phyloP scores from a whole-genome alignment of 768 basidiomycete species.

The Mycena maculata region DNA sequence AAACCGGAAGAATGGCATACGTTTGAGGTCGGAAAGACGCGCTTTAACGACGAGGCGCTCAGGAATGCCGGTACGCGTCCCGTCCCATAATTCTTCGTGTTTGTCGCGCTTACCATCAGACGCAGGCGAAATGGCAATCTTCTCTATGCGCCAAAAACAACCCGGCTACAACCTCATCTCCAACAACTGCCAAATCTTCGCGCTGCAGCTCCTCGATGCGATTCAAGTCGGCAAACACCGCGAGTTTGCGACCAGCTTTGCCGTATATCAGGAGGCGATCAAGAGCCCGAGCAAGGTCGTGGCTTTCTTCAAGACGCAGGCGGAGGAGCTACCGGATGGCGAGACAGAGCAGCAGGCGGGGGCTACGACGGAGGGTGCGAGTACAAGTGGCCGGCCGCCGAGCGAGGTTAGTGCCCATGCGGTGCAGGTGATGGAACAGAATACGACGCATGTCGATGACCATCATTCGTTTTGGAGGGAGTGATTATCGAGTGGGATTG shows the following conservation, averaged over 20 bases:
- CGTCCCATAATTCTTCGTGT: background rate
- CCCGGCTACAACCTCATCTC: slow-evolving; percentile 31
- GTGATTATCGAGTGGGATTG: background rate
- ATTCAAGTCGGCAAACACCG: slow-evolving; percentile 27
- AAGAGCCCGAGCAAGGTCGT: slow-evolving; percentile 17
- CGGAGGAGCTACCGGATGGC: slow-evolving; percentile 20
- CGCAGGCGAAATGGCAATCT: slow-evolving; percentile 28
- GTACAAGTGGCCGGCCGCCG: slow-evolving; percentile 11
- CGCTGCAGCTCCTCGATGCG: slow-evolving; percentile 21
- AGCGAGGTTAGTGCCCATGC: slow-evolving; percentile 14
- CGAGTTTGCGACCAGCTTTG: slow-evolving; percentile 24
- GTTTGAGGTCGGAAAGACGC: slow-evolving; percentile 26
- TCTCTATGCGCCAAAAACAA: slow-evolving; percentile 20
- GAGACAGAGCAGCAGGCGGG: slow-evolving; percentile 18
- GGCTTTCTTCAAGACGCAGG: slow-evolving; percentile 17
- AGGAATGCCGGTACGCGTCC: slow-evolving; percentile 8
- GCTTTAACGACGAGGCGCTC: slow-evolving; percentile 31
- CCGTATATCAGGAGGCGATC: slow-evolving; percentile 16
- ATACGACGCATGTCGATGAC: slow-evolving; percentile 23
- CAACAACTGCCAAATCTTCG: slow-evolving; percentile 30
- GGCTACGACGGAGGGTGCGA: slow-evolving; percentile 4
- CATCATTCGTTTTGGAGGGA: slow-evolving; percentile 20
- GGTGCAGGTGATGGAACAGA: slow-evolving; percentile 19
- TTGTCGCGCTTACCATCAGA: background rate
- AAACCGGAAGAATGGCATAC: slow-evolving; percentile 26